Conservation (phyloP, 176 grass and related monocot genomes). For the Themeda triandra region DNA sequence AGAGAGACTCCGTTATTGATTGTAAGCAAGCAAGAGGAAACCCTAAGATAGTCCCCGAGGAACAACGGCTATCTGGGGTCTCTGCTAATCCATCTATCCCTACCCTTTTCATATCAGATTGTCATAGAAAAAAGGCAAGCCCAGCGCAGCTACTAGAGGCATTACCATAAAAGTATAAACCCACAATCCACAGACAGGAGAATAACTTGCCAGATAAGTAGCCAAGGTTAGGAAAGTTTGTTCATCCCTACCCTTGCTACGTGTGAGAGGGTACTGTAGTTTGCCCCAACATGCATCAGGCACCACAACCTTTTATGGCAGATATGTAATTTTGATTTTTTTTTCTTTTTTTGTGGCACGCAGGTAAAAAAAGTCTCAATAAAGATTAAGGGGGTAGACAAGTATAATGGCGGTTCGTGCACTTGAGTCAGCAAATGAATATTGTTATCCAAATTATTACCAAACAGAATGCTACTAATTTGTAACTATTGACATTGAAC, state of each 20-base stretch:
- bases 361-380: not conserved
- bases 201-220: not conserved
- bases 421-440: not conserved
- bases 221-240: not conserved
- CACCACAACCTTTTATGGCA: not conserved
- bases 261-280: not conserved
- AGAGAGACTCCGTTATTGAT: too few relatives aligned
- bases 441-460: not conserved
- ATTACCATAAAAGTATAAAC: not conserved
- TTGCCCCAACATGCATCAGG: not conserved
- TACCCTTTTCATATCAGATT: too few relatives aligned
- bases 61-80: too few relatives aligned
- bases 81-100: too few relatives aligned
- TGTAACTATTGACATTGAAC: not conserved
- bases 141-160: not conserved
- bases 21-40: too few relatives aligned
- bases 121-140: not conserved
- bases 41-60: too few relatives aligned
- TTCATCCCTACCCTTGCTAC: not conserved
- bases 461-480: not conserved
- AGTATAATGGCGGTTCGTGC: not conserved
- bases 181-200: not conserved
- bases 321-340: not conserved
- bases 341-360: not conserved
- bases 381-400: not conserved